phyloP scores from a whole-genome alignment of 2,329 filamentous ascomycete genomes.

The Alternaria consortialis region DNA sequence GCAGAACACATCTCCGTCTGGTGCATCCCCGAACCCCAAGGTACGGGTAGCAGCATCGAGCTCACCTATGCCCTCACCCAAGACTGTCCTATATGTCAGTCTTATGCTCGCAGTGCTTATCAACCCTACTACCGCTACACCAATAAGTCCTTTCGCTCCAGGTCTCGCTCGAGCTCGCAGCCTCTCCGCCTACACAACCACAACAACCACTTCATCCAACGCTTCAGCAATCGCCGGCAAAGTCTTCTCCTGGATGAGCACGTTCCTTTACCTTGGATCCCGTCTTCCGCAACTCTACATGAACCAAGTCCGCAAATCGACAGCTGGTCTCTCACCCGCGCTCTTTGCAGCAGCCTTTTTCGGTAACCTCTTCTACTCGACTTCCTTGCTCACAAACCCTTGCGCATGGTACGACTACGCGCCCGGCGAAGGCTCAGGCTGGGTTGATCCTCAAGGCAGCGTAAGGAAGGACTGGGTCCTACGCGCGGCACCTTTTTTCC shows the following conservation, averaged over 20 bases:
- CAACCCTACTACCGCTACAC: conserved; percentile 48
- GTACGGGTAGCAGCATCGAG: conserved; percentile 49
- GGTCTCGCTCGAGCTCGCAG: conserved; percentile 20
- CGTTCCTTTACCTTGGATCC: conserved; percentile 52
- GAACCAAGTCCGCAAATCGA: conserved; percentile 70
- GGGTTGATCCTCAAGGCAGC: conserved; percentile 66
- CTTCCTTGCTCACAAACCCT: conserved; percentile 69
- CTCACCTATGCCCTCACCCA: conserved; percentile 56
- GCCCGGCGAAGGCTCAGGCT: conserved; percentile 64
- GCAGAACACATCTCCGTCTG: conserved; percentile 28
- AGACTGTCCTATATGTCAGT: conserved; percentile 57
- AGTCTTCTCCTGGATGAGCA: conserved; percentile 55
- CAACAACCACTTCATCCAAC: conserved; percentile 18
- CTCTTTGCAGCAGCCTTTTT: conserved; percentile 73
- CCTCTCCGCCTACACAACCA: conserved; percentile 23
- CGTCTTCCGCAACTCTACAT: conserved; percentile 69
- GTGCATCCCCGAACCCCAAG: conserved; percentile 38
- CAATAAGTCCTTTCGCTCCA: conserved; percentile 38
- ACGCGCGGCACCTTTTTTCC: conserved; percentile 69
- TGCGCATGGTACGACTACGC: conserved; percentile 67
- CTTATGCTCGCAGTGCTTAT: conserved; percentile 56
- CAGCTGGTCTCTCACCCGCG: conserved; percentile 68
- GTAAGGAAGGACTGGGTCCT: conserved; percentile 65
- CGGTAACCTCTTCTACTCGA: conserved; percentile 73
- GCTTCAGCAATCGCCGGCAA: conserved; percentile 51